These are phyloP conservation scores for Agarophyton chilense DNA, from an alignment of 23 red algal species.

Conservation along the genomic window DNA sequence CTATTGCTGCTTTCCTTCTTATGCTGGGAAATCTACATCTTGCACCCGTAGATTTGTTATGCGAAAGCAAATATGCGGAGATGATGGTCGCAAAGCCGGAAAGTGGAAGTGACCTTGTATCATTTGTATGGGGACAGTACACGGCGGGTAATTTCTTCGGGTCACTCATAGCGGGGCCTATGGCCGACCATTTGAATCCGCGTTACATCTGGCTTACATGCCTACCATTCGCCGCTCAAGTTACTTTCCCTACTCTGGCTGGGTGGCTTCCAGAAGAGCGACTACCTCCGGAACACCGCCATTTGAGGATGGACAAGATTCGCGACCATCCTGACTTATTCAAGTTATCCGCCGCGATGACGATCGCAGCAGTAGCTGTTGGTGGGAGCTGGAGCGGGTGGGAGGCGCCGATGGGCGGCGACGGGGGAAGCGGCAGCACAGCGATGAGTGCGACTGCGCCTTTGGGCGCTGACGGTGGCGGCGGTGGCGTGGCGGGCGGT, in stretches of 20 bases:
- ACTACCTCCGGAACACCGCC: conserved; percentile 49
- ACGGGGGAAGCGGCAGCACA: no score
- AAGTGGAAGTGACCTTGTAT: conserved; percentile 69
- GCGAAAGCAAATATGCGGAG: conserved; percentile 73
- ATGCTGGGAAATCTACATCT: conserved; percentile 61
- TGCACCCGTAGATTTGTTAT: conserved; percentile 67
- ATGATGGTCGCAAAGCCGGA: conserved; percentile 73
- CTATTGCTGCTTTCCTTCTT: conserved; percentile 66
- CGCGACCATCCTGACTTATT: conserved; percentile 55
- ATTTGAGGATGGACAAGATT: conserved; percentile 57
- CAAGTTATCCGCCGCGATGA: conserved; percentile 58
- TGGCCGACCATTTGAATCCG: conserved; percentile 74
- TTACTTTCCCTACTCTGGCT: conserved; percentile 41
- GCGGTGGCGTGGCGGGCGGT: no score
- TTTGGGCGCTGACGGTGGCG: no score
- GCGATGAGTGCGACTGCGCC: no score
- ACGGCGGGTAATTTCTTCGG: conserved; percentile 63
- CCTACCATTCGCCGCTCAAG: conserved; percentile 68
- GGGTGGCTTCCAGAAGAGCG: conserved; percentile 71
- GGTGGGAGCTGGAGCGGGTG: no score
- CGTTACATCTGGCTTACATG: conserved; percentile 65
- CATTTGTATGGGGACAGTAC: conserved; percentile 74
- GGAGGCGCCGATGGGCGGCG: no score
- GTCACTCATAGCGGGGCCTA: conserved; percentile 57
- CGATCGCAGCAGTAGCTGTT: conserved; percentile 42